These are phyloP conservation scores for Pleurotus platypus DNA, from an alignment of 768 basidiomycete genomes.

Conservation along the genomic window DNA sequence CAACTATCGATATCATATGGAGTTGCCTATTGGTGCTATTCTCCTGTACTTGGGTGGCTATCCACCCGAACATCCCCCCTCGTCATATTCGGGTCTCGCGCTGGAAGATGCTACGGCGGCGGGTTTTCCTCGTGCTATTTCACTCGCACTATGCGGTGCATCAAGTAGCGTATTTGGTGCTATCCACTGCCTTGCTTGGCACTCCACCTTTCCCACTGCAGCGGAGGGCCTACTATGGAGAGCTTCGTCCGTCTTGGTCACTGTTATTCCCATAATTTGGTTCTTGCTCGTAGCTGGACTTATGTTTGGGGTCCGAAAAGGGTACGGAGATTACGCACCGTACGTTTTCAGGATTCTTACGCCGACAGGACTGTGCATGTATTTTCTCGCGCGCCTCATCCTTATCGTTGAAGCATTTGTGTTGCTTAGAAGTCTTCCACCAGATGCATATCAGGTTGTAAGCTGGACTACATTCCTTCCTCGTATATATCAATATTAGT, in stretches of 20 bases:
- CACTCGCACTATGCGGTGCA: not conserved
- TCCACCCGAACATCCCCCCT: slow-evolving; percentile 18
- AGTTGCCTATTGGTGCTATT: slow-evolving; percentile 17
- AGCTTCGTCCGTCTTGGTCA: slow-evolving; percentile 14
- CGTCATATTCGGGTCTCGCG: not conserved
- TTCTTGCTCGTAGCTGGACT: too few species aligned
- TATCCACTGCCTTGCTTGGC: slow-evolving; percentile 24
- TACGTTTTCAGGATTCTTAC: too few species aligned
- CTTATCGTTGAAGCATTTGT: slow-evolving; percentile 12
- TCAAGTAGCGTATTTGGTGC: slow-evolving; percentile 17
- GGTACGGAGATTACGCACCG: not conserved
- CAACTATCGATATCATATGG: slow-evolving; percentile 11
- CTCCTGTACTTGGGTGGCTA: slow-evolving; percentile 15
- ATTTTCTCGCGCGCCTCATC: slow-evolving; percentile 11
- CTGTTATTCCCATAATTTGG: slow-evolving; percentile 1
- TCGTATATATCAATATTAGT: not conserved
- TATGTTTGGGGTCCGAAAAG: too few species aligned
- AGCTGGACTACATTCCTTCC: slow-evolving; percentile 17
- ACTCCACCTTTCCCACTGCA: slow-evolving; percentile 18
- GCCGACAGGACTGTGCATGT: slow-evolving; percentile 1
- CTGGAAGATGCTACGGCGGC: not conserved
- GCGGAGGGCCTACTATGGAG: slow-evolving; percentile 22
- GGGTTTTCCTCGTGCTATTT: not conserved
- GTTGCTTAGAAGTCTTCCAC: slow-evolving; percentile 5
- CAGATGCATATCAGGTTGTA: slow-evolving; percentile 9